Evolutionary conservation across 306 rosid species (phyloP).

Genomic region (Mimosa pudica): DNA sequence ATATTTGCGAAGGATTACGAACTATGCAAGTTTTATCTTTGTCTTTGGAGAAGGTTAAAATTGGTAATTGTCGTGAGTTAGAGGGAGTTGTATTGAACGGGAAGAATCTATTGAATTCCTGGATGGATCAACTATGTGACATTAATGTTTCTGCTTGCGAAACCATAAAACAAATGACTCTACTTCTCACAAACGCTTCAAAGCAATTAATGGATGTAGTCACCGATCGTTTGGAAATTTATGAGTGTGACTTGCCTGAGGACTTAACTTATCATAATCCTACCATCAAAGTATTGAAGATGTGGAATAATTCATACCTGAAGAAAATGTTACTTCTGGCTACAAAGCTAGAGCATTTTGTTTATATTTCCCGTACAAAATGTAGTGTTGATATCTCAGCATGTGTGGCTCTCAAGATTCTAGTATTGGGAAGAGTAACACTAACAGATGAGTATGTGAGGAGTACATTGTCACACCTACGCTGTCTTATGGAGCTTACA

Average conservation of each 20-base stretch:
- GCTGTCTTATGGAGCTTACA: background rate
- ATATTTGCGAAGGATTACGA: no score
- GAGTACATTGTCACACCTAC: background rate
- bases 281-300: background rate
- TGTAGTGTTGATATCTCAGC: background rate
- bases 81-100: background rate
- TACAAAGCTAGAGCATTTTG: background rate
- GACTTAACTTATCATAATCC: background rate
- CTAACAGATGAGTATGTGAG: background rate
- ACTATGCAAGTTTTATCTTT: no score
- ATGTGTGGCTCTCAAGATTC: background rate
- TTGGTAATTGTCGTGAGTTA: background rate
- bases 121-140: background rate
- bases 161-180: background rate
- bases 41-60: no score
- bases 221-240: background rate
- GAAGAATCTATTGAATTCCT: background rate
- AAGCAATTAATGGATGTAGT: background rate
- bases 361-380: background rate
- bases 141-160: background rate
- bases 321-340: background rate
- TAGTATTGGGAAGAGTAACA: background rate
- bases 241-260: background rate
- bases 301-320: background rate
- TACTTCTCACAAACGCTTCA: background rate